Base-by-base conservation (phyloP, 2,329 filamentous ascomycete genomes). In the Dactylellina leptospora region DNA sequence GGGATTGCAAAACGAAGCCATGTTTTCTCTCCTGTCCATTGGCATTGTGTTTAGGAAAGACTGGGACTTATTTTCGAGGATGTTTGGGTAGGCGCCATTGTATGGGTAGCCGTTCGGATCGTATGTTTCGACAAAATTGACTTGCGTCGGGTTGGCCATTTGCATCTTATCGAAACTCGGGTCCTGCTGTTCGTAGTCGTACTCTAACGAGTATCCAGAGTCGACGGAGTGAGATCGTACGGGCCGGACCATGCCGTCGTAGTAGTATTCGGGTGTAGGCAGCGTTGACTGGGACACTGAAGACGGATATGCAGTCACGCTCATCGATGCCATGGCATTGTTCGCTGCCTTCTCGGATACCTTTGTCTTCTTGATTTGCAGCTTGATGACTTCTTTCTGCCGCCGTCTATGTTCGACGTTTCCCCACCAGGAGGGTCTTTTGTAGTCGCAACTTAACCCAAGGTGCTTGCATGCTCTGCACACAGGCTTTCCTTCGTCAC, bases 341-440 rank as follows among this genome's bases (percentile, higher is more conserved):
- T 72, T 72, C 45, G 68, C 68, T 42, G 68, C 84, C 86, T 96
- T 96, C 82, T 97, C 93, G 23, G 88, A 88, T 76, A 96, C 85
- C 86, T 97, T 97, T 79, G 95, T 97, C 79, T 89, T 87, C 87
- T 96, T 97, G 84, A 99, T 97, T 81, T 93, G 91, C 81, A 90
- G 89, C 85, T 99, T 99, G 85, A 99, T 96, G 76, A 89, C 83
- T 79, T 97, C 95, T 83, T 97, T 99, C 80, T 97, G 92, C 63
- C 88, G 83, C 77, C 89, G 87, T 76, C 95, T 86, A 78, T 90
- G 87, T 74, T 96, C 92, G 78, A 90, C 90, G 84, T 95, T 97
- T 82, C 89, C 90, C 95, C 95, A 99, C 95, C 95, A 99, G 82
- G 91, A 87, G 36, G 95, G 95, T 78, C 93, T 85, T 85, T 96